phyloP scores from a whole-genome alignment of 352 stramenopile genomes.

The Achlya hypogyna region DNA sequence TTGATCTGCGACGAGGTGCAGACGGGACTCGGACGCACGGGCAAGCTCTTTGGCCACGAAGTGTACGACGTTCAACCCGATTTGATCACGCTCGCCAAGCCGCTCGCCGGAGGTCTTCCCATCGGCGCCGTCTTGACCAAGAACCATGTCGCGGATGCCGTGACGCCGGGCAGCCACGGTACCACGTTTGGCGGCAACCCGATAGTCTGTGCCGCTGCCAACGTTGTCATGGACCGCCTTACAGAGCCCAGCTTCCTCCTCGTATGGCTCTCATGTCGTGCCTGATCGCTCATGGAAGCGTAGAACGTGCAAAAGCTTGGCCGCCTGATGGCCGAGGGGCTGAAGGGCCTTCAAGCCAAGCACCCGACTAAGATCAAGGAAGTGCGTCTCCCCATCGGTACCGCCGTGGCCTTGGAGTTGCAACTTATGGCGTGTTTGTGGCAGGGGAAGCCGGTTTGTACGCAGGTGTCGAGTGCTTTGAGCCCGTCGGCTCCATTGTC shows the following conservation, averaged over 20 bases:
- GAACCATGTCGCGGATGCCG: constrained; percentile 83
- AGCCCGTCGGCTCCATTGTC: constrained; percentile 48
- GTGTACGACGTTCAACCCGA: constrained; percentile 90
- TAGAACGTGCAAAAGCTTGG: constrained; percentile 60
- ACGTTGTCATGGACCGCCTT: constrained; percentile 72
- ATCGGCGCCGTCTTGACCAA: constrained; percentile 94
- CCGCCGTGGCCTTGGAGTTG: not conserved
- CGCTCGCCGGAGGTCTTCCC: constrained; percentile 91
- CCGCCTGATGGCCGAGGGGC: constrained; percentile 40
- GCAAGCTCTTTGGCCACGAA: constrained; percentile 92
- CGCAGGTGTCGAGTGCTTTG: constrained; percentile 62
- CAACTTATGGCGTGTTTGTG: not conserved
- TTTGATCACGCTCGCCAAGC: constrained; percentile 97
- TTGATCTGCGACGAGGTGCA: constrained; percentile 88
- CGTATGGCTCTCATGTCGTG: not conserved
- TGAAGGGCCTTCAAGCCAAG: constrained; percentile 60
- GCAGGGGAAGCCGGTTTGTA: constrained; percentile 56
- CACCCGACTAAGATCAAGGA: constrained; percentile 63
- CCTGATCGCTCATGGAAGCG: not conserved
- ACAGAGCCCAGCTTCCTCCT: constrained; percentile 49
- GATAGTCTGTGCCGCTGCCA: constrained; percentile 88
- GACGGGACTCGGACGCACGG: constrained; percentile 87
- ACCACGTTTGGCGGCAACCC: constrained; percentile 96
- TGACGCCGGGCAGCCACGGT: constrained; percentile 90
- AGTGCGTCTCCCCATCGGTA: constrained; percentile 48